Conservation (phyloP, 2,329 filamentous ascomycete species). For the Didymosphaeria variabile region DNA sequence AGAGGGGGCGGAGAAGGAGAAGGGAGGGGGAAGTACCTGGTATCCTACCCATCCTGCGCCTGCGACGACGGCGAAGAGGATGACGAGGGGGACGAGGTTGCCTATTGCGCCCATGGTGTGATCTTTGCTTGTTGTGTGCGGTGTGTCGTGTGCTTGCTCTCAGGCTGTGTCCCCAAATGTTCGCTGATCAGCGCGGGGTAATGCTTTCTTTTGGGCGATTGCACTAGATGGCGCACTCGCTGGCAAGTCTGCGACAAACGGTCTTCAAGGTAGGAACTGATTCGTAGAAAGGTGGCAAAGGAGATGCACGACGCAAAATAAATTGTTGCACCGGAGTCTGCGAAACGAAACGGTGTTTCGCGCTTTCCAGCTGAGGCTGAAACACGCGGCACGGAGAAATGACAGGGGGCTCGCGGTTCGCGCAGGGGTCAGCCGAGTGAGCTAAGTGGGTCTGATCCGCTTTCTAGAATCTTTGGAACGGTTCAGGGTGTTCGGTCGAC, state of each 20-base stretch:
- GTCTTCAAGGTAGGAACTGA: neutral
- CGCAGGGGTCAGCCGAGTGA: neutral
- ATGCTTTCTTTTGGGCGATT: no score
- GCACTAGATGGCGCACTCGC: no score
- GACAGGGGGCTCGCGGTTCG: slow-evolving; percentile 5
- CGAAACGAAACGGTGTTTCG: slow-evolving; percentile 4
- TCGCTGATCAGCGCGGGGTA: no score
- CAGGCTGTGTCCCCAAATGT: no score
- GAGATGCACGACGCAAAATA: neutral
- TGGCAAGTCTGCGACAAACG: neutral
- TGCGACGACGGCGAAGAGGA: slow-evolving; percentile 68
- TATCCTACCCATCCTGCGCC: slow-evolving; percentile 72
- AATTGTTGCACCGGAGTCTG: neutral
- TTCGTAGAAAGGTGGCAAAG: neutral
- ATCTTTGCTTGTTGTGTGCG: neutral
- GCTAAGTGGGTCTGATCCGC: neutral
- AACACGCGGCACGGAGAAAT: neutral
- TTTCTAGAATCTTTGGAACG: neutral
- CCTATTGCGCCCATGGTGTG: slow-evolving; percentile 47
- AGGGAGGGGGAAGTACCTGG: slow-evolving; percentile 55
- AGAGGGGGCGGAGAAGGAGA: neutral
- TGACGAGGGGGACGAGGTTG: slow-evolving; percentile 71
- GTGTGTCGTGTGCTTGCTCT: neutral
- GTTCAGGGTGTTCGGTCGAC: no score
- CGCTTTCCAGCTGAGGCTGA: slow-evolving; percentile 2